Evolutionary conservation across 2,329 filamentous ascomycete species (phyloP), one percentile per base, ranked within the genome.

Genomic region (Ceratocystis eucalypticola): DNA sequence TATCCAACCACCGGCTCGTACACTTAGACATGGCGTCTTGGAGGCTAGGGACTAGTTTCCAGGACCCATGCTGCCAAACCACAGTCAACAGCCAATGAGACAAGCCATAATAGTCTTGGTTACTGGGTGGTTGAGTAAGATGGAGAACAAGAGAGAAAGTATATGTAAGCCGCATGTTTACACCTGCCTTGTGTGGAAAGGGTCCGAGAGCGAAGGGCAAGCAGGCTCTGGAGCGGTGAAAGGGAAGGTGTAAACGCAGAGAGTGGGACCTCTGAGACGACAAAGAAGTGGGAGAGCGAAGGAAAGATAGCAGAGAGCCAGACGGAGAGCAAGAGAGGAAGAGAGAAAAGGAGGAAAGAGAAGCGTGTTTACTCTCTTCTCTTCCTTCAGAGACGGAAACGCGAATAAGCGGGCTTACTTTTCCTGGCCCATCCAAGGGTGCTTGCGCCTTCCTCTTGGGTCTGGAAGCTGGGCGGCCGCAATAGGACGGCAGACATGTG

Each of bases 371-470:
- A 7, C 15, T 45, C 28, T 25, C 5, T 22, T 45, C 28, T 25
- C 5, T 28, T 46, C 37, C 20, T 45, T 3, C 17, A 63, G 20
- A 63, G 15, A 63, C 28, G 44, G 41, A 50, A 45, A 48, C 15
- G n/a, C 45, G 48, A 45, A 25, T 53, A 25, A 25, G 20, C 48
- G 20, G 48, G 48, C 48, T 50, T 7, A 7, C 30, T 37, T 37
- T 7, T 30, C 41, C 17, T 63, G 44, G 48, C 46, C 45, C 33
- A 37, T n/a, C 22, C 2, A 30, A 12, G 20, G 22, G 64, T 65
- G 64, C 64, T 65, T 65, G 50, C 64, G 61, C 50, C 46, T 65
- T 65, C 64, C 64, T 61, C 53, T 65, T 65, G 64, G 50, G 41
- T 33, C 25, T 25, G 41, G 37, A 62, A 46, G 33, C 33, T 28